Conservation (phyloP, 768 basidiomycete genomes). For the Lentinula boryana region DNA sequence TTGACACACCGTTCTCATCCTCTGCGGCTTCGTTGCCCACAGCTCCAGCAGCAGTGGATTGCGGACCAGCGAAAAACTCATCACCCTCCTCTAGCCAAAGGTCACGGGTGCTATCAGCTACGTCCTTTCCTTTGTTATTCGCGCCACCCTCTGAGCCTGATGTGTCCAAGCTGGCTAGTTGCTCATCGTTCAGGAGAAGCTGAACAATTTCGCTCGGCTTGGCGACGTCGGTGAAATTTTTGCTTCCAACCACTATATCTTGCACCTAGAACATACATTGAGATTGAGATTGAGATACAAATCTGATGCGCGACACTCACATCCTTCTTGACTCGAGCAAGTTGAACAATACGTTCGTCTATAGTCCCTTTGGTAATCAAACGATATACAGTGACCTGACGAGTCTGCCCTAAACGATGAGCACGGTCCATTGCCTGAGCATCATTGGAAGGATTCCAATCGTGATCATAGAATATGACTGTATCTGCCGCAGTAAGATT, state of each 20-base stretch:
- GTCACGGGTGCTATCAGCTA: conserved; percentile 45
- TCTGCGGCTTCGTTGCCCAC: conserved; percentile 21
- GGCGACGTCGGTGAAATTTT: conserved; percentile 86
- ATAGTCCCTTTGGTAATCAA: conserved; percentile 92
- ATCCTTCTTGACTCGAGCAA: conserved; percentile 96
- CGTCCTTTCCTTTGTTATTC: conserved; percentile 27
- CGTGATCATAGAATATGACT: conserved; percentile 91
- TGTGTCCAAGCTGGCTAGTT: conserved; percentile 66
- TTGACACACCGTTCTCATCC: conserved; percentile 28
- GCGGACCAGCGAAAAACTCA: conserved; percentile 69
- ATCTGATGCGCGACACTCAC: conserved; percentile 34
- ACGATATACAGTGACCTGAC: conserved; percentile 95
- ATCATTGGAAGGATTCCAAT: conserved; percentile 97
- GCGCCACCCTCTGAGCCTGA: conserved; percentile 29
- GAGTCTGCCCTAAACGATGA: conserved; percentile 93
- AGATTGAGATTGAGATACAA: conserved; percentile 1
- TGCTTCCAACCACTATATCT: conserved; percentile 98
- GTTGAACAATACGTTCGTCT: conserved; percentile 94
- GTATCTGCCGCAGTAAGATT: conserved; percentile 96
- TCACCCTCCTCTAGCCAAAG: conserved; percentile 86
- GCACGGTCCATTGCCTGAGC: conserved; percentile 99
- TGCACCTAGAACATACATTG: conserved; percentile 60
- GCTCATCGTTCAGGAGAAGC: conserved; percentile 89
- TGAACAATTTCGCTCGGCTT: conserved; percentile 98
- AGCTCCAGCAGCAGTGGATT: conserved; percentile 21